Evolutionary conservation across 257 asterid genomes (phyloP), one percentile per base, ranked within the genome.

Genomic region (Nicotiana paniculata): DNA sequence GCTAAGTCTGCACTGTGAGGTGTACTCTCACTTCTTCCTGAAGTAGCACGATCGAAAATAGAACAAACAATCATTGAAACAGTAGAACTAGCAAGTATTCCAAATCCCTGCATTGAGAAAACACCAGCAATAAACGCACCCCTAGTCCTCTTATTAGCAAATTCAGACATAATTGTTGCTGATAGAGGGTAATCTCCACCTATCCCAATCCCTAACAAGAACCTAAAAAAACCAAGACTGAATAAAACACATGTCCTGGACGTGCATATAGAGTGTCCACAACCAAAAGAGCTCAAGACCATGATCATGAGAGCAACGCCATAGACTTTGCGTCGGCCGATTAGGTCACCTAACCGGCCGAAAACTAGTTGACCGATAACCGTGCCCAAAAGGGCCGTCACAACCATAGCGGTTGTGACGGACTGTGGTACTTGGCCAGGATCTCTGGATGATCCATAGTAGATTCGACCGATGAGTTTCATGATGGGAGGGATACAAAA

Each of bases 41-140:
- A 39, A 12, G 88, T 67, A 53, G 84, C 91, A 6, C 84, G 82
- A 81, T 88, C 83, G 74, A 91, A 91, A 26, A 75, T 65, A 4
- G 85, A 80, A 53, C 93, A 91, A 30, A 89, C 90, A 81, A 79
- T 82, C 90, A 90, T 89, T n/a, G 91, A 89, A 24, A 89, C 92
- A 17, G 85, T 59, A 30, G 90, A 87, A 81, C 92, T 87, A 81
- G 78, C 81, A 67, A 91, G 86, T 68, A 91, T 91, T 68, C 96
- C 96, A 69, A 89, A 90, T 15, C 93, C 96, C 85, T 91, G 96
- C 96, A 91, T 89, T 78, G 93, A 88, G 30, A 91, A 90, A 33
- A 91, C 93, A 0, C 92, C 93, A 0, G 92, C 93, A 8, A 91
- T 89, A 51, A 91, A 91, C 17, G 92, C 85, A 2, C 95, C 93